Conservation (phyloP, 805 yeast species). For the Maudiozyma barnettii region DNA sequence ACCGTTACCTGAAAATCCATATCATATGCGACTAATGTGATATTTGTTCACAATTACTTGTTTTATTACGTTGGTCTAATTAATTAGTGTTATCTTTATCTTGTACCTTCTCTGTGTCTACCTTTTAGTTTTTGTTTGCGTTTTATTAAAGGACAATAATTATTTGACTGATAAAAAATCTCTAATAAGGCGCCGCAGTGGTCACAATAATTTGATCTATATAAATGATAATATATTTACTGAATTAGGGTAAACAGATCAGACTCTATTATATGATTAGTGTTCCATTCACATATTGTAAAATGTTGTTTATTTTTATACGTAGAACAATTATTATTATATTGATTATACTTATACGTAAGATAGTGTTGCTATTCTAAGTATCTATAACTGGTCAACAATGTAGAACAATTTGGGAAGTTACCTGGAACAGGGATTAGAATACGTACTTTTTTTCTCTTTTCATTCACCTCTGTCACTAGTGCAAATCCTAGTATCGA, state of each 20-base stretch:
- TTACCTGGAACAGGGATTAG: conserved; percentile 83
- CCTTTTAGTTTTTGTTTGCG: not conserved
- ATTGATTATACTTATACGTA: too few species aligned
- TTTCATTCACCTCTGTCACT: conserved; percentile 61
- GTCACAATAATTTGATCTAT: too few species aligned
- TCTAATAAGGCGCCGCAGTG: too few species aligned
- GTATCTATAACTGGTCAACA: conserved; percentile 73
- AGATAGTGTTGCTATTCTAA: conserved; percentile 43
- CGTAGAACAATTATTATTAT: too few species aligned
- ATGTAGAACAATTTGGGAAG: conserved; percentile 62
- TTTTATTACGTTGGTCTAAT: too few species aligned
- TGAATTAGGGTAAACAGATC: too few species aligned
- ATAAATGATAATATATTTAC: too few species aligned
- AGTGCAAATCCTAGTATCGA: conserved; percentile 74
- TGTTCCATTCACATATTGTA: too few species aligned
- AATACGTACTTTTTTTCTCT: conserved; percentile 55
- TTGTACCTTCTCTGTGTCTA: not conserved
- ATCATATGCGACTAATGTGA: not conserved
- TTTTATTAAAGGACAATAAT: too few species aligned
- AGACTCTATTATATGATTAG: too few species aligned
- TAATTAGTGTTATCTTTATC: not conserved
- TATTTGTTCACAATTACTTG: not conserved
- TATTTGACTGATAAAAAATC: too few species aligned
- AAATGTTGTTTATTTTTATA: too few species aligned
- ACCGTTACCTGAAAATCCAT: not conserved